Evolutionary conservation across 306 rosid species (phyloP).

Genomic region (Quercus berberidifolia): DNA sequence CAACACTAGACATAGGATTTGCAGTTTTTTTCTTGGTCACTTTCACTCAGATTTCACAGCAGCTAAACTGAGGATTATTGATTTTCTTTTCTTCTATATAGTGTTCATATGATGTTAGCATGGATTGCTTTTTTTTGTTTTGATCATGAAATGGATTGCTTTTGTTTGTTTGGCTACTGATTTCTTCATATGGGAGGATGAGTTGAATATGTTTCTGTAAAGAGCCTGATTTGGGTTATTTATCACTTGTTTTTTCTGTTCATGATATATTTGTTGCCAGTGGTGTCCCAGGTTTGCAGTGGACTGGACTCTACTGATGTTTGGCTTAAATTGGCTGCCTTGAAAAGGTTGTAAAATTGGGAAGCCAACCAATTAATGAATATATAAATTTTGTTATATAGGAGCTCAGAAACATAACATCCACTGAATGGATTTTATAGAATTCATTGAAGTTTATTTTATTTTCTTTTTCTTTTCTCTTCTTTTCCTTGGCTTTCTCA

Average conservation of each 20-base stretch:
- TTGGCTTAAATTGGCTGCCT: slow-evolving; percentile 6
- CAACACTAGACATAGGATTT: background rate
- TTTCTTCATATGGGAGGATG: background rate
- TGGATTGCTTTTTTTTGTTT: slow-evolving; percentile 9
- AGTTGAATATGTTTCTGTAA: background rate
- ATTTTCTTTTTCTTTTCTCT: background rate
- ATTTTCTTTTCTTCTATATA: slow-evolving; percentile 10
- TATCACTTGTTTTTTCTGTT: background rate
- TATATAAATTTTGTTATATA: background rate
- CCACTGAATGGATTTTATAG: background rate
- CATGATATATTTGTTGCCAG: background rate
- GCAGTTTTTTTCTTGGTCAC: background rate
- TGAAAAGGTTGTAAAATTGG: background rate
- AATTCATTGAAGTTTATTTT: slow-evolving; percentile 4
- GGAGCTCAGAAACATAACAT: background rate
- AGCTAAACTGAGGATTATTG: slow-evolving; percentile 21
- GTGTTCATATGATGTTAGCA: slow-evolving; percentile 14
- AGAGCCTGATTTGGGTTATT: slow-evolving; percentile 20
- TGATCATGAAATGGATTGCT: slow-evolving; percentile 3
- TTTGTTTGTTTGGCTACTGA: slow-evolving; percentile 11
- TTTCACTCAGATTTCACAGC: slow-evolving; percentile 10
- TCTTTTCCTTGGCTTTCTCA: background rate
- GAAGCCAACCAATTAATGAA: background rate
- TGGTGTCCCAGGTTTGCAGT: background rate
- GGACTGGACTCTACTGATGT: slow-evolving; percentile 13